Conservation (phyloP, 805 yeast species). For the Metahyphopichia silvanorum region DNA sequence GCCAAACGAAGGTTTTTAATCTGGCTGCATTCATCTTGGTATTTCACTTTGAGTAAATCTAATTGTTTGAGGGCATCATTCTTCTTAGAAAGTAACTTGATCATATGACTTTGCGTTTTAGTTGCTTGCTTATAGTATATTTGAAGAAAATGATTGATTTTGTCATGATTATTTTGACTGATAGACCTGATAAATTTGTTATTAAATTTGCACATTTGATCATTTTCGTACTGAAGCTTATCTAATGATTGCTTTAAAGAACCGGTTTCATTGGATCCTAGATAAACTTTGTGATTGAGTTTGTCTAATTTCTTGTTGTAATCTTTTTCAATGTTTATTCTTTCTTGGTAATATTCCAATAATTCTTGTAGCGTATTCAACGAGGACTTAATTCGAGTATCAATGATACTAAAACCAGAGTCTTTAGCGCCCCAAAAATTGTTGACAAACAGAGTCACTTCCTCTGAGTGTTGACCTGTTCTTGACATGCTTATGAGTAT, state of each 20-base stretch:
- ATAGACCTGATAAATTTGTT: constrained; percentile 49
- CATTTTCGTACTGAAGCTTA: constrained; percentile 54
- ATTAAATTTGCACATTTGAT: constrained; percentile 56
- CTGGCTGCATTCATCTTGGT: constrained; percentile 55
- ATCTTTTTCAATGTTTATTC: constrained; percentile 68
- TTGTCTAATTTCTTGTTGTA: constrained; percentile 54
- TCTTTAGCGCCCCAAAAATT: constrained; percentile 67
- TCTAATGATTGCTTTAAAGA: constrained; percentile 58
- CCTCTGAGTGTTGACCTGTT: constrained; percentile 3
- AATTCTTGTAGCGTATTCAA: constrained; percentile 47
- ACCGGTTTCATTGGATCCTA: constrained; percentile 62
- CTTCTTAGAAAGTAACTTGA: constrained; percentile 51
- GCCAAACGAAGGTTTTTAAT: constrained; percentile 59
- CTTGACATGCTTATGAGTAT: constrained; percentile 6
- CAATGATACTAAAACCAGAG: constrained; percentile 53
- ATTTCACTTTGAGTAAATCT: constrained; percentile 42
- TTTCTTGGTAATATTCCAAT: constrained; percentile 32
- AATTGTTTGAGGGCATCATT: constrained; percentile 32
- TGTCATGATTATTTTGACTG: constrained; percentile 43
- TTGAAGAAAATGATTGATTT: constrained; percentile 50
- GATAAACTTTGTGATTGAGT: constrained; percentile 42
- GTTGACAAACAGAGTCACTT: constrained; percentile 34
- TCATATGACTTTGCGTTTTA: constrained; percentile 55
- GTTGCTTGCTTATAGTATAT: constrained; percentile 52
- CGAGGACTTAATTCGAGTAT: constrained; percentile 57